Base-by-base conservation (phyloP, 805 yeast species). In the Pichia deserticola region DNA sequence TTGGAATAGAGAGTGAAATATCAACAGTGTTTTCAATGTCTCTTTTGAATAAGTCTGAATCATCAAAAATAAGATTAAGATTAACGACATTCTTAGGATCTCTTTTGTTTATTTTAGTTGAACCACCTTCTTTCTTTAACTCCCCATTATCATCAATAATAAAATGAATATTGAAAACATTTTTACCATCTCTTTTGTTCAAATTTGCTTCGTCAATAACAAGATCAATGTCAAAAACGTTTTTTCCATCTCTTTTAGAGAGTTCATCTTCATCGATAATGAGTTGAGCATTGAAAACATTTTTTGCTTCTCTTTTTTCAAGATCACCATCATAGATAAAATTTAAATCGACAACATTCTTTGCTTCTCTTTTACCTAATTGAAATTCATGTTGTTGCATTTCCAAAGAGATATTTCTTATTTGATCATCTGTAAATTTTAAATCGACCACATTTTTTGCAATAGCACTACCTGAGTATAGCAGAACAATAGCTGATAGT, bases 31-130 rank as follows among this genome's bases (percentile, higher is more conserved):
- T 44, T 29, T 34, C 44, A 12, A 36, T 15, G 10, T 36, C 54
- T 38, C 57, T 50, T 37, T 58, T 54, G 35, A 37, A 44, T 27
- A 47, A 28, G 9, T 44, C 54, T 5, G 41, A 52, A 9, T 60
- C 60, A 30, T 50, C 51, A 8, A 60, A 20, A 10, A 49, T 49
- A 7, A 60, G 35, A n/a, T 55, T 47, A 20, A 60, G 32, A 40
- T 42, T 35, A 7, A 51, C 50, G 8, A 60, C 56, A 39, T 55
- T 57, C 29, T 59, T 59, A 8, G 56, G 51, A 10, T 57, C 60
- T 51, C 62, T 54, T 42, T 60, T 59, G 7, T 12, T 28, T 10
- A 56, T 32, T 8, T 42, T 51, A 4, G 45, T 40, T 47, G 20
- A 20, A 3, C 20, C 20, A 3, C 20, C 20, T 39, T 53, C 55